A percentile compares a stretch with the other conserved stretches of the same genome.
Conservation (phyloP, 257 asterid species). For the Salvia splendens region DNA sequence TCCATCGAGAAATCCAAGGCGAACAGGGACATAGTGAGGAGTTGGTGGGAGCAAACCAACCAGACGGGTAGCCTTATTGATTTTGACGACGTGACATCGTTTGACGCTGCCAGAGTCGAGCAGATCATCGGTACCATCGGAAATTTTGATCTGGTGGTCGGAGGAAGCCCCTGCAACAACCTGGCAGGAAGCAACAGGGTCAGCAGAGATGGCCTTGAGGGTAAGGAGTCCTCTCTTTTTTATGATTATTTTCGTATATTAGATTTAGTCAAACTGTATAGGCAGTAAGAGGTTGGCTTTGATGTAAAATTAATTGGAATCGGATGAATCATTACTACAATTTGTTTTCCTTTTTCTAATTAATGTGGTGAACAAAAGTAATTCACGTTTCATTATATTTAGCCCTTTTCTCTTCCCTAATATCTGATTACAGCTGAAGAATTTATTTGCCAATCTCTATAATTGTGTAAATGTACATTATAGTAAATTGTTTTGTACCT, state of each 20-base stretch:
- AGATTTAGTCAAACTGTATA: constrained; percentile 46
- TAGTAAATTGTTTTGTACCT: too few species aligned
- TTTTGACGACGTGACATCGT: constrained; percentile 53
- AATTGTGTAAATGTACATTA: too few species aligned
- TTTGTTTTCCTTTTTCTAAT: not conserved
- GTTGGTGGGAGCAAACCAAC: constrained; percentile 96
- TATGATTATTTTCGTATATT: constrained; percentile 60
- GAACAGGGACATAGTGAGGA: constrained; percentile 60
- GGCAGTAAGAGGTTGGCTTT: not conserved
- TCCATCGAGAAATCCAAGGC: constrained; percentile 72
- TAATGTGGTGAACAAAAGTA: too few species aligned
- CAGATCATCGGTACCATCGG: constrained; percentile 35
- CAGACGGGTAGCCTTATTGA: constrained; percentile 59
- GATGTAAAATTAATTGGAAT: not conserved
- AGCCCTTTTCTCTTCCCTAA: not conserved
- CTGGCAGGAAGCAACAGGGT: constrained; percentile 77
- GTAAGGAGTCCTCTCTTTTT: constrained; percentile 61
- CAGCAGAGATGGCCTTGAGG: constrained; percentile 79
- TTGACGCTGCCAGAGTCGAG: constrained; percentile 49
- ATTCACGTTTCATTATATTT: not conserved
- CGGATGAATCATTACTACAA: not conserved
- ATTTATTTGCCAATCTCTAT: not conserved
- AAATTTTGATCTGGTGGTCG: constrained; percentile 56
- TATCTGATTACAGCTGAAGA: not conserved
- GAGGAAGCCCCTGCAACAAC: constrained; percentile 87